Base-by-base conservation (phyloP, 192 early-diverging fungal species). In the Umbelopsis vinacea region DNA sequence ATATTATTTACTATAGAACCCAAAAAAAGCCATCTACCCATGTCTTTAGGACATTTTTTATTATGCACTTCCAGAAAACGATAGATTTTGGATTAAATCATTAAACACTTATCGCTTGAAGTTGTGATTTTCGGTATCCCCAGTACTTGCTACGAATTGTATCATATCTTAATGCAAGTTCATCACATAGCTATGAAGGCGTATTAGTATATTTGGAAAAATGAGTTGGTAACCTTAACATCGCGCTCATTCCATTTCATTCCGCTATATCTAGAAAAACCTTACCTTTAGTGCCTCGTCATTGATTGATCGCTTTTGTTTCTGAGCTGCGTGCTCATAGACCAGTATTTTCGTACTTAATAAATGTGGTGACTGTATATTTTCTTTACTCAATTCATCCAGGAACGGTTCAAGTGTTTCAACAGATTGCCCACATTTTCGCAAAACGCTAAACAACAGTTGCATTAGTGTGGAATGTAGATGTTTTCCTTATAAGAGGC, bases 101-200 rank as follows among this genome's bases (percentile, higher is more conserved):
- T 26, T 63, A 63, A 12, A 26, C 33, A 4, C 24, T 26, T 6
- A 63, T 69, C 5, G 47, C 29, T 52, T 69, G 29, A 24, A 76
- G 50, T 2, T 63, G 66, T 37, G 48, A 46, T 72, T 81, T 86
- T 21, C 81, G 78, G 79, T 88, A 91, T 29, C 75, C 67, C 92
- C 92, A 93, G 74, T 92, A 92, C 47, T 84, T 86, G 66, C 75
- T 46, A n/a, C 92, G 83, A 63, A 92, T 85, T 6, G 82, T 74
- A 74, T 93, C 92, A 19, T 86, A 70, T 50, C 85, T 81, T 38
- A 84, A 76, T 17, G 86, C 90, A 21, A 93, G 74, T 21, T 72
- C 29, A 26, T 38, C 67, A 74, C 90, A 91, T 35, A 81, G 81
- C 84, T 87, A 67, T 14, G 21, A 33, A 35, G n/a, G n/a, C 2